Conservation (phyloP, 208 protist genomes). For the Trypanosoma mega region DNA sequence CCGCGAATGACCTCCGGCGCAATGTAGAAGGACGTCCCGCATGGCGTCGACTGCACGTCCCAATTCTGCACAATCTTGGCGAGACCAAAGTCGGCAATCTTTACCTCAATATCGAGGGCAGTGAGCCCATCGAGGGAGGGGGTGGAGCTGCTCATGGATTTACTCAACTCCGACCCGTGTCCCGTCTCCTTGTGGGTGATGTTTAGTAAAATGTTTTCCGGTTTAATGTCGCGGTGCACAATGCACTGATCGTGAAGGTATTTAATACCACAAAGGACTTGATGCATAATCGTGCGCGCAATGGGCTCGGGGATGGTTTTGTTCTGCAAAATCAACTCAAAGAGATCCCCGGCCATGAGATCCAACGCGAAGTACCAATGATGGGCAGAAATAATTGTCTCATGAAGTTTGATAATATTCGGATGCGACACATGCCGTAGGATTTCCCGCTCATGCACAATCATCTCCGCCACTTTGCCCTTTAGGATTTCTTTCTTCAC, state of each 20-base stretch:
- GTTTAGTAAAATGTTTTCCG: slow-evolving; percentile 88
- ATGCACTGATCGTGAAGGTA: slow-evolving; percentile 85
- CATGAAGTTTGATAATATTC: slow-evolving; percentile 81
- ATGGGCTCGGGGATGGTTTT: slow-evolving; percentile 65
- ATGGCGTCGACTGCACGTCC: slow-evolving; percentile 79
- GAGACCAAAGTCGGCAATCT: slow-evolving; percentile 88
- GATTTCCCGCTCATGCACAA: slow-evolving; percentile 87
- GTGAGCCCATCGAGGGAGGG: neutral
- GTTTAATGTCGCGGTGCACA: slow-evolving; percentile 89
- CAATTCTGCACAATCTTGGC: slow-evolving; percentile 86
- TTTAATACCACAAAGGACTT: slow-evolving; percentile 58
- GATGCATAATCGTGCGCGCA: slow-evolving; percentile 64
- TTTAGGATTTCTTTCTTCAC: slow-evolving; percentile 57
- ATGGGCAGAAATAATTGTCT: slow-evolving; percentile 59
- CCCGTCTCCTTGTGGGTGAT: slow-evolving; percentile 21
- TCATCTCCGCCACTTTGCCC: slow-evolving; percentile 81
- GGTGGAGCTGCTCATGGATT: too few relatives aligned
- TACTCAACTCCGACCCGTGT: neutral
- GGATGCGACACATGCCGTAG: slow-evolving; percentile 75
- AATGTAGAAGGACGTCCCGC: slow-evolving; percentile 91
- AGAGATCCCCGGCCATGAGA: slow-evolving; percentile 82
- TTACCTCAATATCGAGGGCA: slow-evolving; percentile 55
- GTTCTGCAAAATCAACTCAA: slow-evolving; percentile 84
- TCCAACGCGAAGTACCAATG: slow-evolving; percentile 85
- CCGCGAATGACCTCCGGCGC: slow-evolving; percentile 86